Base-by-base conservation (phyloP, 2,329 filamentous ascomycete genomes). In the Capronia coronata region DNA sequence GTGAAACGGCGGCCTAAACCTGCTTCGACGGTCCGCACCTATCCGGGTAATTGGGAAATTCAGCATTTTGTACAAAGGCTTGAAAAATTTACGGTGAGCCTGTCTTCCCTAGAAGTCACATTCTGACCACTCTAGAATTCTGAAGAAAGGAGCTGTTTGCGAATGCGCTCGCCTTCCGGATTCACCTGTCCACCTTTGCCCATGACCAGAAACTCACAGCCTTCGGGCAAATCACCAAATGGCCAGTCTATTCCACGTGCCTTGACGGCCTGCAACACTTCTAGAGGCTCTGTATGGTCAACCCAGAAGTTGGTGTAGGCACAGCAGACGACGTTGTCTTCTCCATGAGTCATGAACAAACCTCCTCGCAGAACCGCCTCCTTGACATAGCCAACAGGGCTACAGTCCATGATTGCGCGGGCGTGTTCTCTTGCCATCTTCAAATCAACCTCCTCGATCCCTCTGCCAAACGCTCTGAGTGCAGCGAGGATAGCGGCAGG, bases 231-330 rank as follows among this genome's bases (percentile, higher is more conserved):
- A 14, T 47, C 22, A 13, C 45, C 45, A 40, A 47, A 47, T 40
- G 45, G 35, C 35, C 45, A 47, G 11, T 27, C 27, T 22, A 43
- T 29, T 43, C 41, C 35, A 22, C 35, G 37, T 19, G 34, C 35
- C 22, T 32, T 47, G 25, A 47, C 35, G 25, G 11, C 35, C 13
- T 22, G 8, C 14, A 47, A 14, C 11, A 23, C 35, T 40, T 34
- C 35, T 2, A 29, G 6, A n/a, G 37, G 45, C 29, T 47, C 45
- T 13, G 6, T 22, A 11, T 47, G 45, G 37, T 41, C 45, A 16
- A 47, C 25, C 45, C 45, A 41, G 27, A 47, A 47, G n/a, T 25
- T 47, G 11, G 45, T 47, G 27, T 47, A 35, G n/a, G 45, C 37
- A 38, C 45, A 41, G 45, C 45, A 40, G 19, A 47, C 16, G 25